These are phyloP conservation scores for Fraxinus albicans DNA, from an alignment of 305 asterid genomes.

Conservation along the genomic window DNA sequence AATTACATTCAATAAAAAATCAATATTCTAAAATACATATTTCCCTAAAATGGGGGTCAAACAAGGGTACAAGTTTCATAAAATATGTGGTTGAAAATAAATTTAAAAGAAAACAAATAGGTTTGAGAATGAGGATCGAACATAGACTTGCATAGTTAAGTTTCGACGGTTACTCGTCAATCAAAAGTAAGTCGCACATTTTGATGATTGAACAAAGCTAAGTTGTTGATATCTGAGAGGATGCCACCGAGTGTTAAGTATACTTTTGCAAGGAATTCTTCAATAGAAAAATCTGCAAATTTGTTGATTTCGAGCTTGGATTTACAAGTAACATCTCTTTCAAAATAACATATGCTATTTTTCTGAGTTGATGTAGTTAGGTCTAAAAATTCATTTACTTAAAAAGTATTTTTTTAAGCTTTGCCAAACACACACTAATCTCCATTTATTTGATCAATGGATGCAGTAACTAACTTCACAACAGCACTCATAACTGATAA, in stretches of 20 bases:
- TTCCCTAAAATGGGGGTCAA: no score
- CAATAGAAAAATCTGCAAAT: slow-evolving; percentile 31
- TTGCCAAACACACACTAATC: not conserved
- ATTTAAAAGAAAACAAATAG: no score
- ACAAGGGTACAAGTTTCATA: no score
- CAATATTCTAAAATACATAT: no score
- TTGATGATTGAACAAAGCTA: slow-evolving; percentile 4
- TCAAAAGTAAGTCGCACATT: slow-evolving; percentile 18
- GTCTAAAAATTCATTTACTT: not conserved
- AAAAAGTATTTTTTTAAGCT: not conserved
- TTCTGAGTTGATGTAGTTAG: not conserved
- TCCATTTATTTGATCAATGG: not conserved
- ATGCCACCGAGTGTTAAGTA: slow-evolving; percentile 9
- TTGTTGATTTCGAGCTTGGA: slow-evolving; percentile 30
- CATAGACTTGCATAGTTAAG: not conserved
- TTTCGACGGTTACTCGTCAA: slow-evolving; percentile 27
- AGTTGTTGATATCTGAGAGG: not conserved
- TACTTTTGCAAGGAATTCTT: slow-evolving; percentile 30
- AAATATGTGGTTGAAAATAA: no score
- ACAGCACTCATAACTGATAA: not conserved
- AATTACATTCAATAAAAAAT: no score
- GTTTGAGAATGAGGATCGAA: no score
- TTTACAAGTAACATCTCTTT: not conserved
- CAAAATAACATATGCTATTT: not conserved
- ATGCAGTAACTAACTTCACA: not conserved